Base-by-base conservation (phyloP, 2,329 filamentous ascomycete species). In the Purpureocillium lavendulum region DNA sequence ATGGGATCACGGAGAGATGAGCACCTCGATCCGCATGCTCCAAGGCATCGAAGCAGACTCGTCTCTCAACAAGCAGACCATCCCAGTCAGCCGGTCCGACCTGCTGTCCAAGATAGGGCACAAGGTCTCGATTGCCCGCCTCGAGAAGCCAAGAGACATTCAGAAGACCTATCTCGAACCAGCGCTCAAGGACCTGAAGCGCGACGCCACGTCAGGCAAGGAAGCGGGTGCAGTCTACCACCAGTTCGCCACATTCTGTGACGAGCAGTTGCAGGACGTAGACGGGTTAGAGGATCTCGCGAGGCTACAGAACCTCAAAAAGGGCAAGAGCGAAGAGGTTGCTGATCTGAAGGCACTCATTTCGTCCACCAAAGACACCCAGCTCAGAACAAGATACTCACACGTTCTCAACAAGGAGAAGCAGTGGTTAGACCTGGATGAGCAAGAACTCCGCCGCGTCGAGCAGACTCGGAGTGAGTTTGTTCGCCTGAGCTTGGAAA, bases 171-270 rank as follows among this genome's bases (percentile, higher is more conserved):
- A 96, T 52, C 72, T 98, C 0, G 76, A 83, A 40, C 86, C 87
- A 16, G 89, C 92, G 0, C 79, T 97, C 21, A 81, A 80, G 48
- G 86, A 94, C 54, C 69, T 98, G 7, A 83, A 78, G 50, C 80
- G 80, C 2, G 73, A 75, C 34, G 73, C 65, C 5, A 72, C 80
- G 10, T 26, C 14, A 39, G 84, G 84, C 1, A 70, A 74, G 33
- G 85, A 90, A 44, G 85, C 89, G 2, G 88, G 89, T 1, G 75
- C 87, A 48, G 92, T 97, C 1, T 96, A 88, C 53, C 88, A 96
- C 56, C 87, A 94, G 52, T 97, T 97, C 59, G 92, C 94, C 18
- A 76, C 81, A 38, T 98, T 98, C 57, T 98, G 94, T 53, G 90
- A 98, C 57, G 81, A 88, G 53, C 92, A 98, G 57, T 70, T 98